phyloP scores from a whole-genome alignment of 2,329 filamentous ascomycete species.

The Microsporum canis region DNA sequence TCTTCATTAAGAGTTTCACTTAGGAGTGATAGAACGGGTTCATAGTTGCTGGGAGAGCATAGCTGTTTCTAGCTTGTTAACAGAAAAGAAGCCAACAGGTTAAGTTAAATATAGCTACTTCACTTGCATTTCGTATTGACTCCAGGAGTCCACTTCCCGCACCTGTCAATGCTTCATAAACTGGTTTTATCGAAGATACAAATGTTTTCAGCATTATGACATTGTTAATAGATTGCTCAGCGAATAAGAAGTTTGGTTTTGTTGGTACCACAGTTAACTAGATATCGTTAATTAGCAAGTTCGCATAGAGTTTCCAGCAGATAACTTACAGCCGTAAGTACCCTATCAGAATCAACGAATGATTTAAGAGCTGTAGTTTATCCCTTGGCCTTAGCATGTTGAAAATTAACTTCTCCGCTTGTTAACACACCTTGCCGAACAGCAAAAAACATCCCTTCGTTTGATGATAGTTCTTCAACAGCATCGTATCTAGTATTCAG shows the following conservation, averaged over 20 bases:
- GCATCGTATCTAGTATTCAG: slow-evolving; percentile 67
- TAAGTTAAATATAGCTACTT: background rate
- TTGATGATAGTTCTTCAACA: slow-evolving; percentile 66
- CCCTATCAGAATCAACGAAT: slow-evolving; percentile 67
- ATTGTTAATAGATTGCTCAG: slow-evolving; percentile 74
- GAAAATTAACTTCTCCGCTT: background rate
- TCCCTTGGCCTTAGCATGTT: background rate
- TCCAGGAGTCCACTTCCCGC: slow-evolving; percentile 54
- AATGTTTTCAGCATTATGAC: slow-evolving; percentile 80
- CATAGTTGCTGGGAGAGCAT: slow-evolving; percentile 53
- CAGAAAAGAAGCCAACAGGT: background rate
- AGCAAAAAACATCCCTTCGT: slow-evolving; percentile 74
- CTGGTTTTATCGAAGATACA: slow-evolving; percentile 52
- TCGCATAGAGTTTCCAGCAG: background rate
- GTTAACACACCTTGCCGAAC: slow-evolving; percentile 51
- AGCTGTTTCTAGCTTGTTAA: slow-evolving; percentile 31
- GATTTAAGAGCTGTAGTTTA: slow-evolving; percentile 51
- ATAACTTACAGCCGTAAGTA: slow-evolving; percentile 56
- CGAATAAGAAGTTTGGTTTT: slow-evolving; percentile 53
- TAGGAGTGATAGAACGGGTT: slow-evolving; percentile 54
- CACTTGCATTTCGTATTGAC: slow-evolving; percentile 50
- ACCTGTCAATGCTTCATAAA: slow-evolving; percentile 57
- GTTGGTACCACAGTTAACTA: slow-evolving; percentile 67
- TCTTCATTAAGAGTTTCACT: slow-evolving; percentile 65
- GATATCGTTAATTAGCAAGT: background rate